Conservation (phyloP, 2,329 filamentous ascomycete genomes). For the Calycina herbarum region DNA sequence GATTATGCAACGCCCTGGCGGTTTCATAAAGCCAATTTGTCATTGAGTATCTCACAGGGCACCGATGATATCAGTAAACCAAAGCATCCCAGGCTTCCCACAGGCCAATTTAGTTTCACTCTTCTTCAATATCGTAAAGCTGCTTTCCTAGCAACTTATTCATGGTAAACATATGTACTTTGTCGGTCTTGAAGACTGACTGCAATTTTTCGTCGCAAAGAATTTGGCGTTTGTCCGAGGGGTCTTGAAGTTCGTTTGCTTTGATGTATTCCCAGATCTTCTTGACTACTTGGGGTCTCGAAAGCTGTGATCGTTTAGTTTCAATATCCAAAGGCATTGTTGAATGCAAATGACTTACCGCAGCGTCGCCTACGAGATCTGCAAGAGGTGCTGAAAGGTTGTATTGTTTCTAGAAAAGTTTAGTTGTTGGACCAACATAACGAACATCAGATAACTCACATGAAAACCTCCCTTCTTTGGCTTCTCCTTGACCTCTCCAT, state of each 20-base stretch:
- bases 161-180: conserved; percentile 99
- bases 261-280: conserved; percentile 97
- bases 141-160: conserved; percentile 93
- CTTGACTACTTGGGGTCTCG: conserved; percentile 93
- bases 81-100: not conserved
- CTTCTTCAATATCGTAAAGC: conserved; percentile 79
- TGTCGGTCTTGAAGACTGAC: conserved; percentile 86
- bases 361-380: conserved; percentile 67
- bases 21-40: not conserved
- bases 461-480: conserved; percentile 89
- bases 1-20: not conserved
- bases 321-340: conserved; percentile 1
- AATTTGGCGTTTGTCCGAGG: conserved; percentile 88
- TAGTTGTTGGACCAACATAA: not conserved
- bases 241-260: conserved; percentile 82
- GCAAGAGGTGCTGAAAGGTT: conserved; percentile 69
- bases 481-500: conserved; percentile 56
- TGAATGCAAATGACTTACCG: conserved; percentile 48
- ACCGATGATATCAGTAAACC: not conserved
- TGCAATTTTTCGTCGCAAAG: conserved; percentile 89
- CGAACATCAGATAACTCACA: conserved; percentile 46
- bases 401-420: conserved; percentile 61
- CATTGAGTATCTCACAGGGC: not conserved
- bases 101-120: not conserved
- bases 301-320: conserved; percentile 58